Evolutionary conservation across 2,329 filamentous ascomycete species (phyloP), one percentile per base, ranked within the genome.

Genomic region (Parafenestella ontariensis): DNA sequence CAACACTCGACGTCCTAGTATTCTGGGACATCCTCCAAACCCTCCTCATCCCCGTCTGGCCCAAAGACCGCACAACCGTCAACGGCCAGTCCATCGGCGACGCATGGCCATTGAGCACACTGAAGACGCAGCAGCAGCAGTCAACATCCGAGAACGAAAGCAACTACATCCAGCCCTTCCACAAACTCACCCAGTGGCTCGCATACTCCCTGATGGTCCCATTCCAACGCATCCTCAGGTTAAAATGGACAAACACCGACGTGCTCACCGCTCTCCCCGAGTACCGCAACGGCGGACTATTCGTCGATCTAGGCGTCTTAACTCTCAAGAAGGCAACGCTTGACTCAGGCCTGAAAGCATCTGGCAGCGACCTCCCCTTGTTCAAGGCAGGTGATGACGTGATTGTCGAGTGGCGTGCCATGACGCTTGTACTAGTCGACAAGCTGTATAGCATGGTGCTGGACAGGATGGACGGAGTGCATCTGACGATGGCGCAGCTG

Each of bases 11-110:
- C 91, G 96, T 98, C 15, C 89, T 92, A 0, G 91, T 91, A 0
- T 82, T 98, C 11, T 98, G 94, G 94, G 87, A 88, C 56, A 86
- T 94, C 1, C 85, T 98, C 2, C 95, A 96, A 85, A 87, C 90
- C 49, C 90, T 92, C 1, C 83, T 98, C 4, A 85, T 87, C 4
- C 85, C 88, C 0, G 95, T 97, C 73, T 98, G 94, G 94, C 93
- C 94, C 0, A 78, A 86, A 2, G 91, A 91, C 1, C 88, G 93
- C 56, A 96, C 93, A 0, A 85, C 88, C 52, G 88, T 98, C 64
- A 90, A 95, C 68, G 91, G 91, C 0, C 83, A 90, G 23, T 86
- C 92, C 0, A 85, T 98, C 3, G 94, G 94, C 44, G 94, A 98
- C 70, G 93, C 94, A 21, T 98, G 94, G 94, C 90, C 88, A 0